Evolutionary conservation across 2,329 filamentous ascomycete species (phyloP).

Genomic region (Penicillium sp.): DNA sequence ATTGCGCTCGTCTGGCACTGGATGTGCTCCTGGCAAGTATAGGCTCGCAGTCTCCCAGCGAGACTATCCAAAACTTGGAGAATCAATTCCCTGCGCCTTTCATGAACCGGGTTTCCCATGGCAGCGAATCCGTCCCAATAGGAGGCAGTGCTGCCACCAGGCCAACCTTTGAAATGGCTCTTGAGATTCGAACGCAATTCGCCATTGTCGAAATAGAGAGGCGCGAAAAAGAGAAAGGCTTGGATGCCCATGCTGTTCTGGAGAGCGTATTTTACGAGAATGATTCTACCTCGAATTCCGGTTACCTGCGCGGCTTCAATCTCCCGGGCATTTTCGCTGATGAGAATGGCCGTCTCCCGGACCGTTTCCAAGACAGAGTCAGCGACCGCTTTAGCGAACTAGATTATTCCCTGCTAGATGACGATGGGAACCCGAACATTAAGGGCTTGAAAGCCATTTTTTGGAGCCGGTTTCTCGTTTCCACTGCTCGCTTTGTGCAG

Average conservation of each 20-base stretch:
- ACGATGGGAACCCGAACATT: constrained; percentile 46
- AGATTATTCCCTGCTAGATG: constrained; percentile 42
- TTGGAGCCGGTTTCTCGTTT: constrained; percentile 47
- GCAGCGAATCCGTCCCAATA: constrained; percentile 4
- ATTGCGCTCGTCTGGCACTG: constrained; percentile 47
- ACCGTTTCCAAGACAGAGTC: constrained; percentile 40
- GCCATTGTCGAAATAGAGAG: constrained; percentile 51
- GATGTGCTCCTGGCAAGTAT: constrained; percentile 41
- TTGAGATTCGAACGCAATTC: constrained; percentile 61
- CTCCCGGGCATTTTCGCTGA: constrained; percentile 40
- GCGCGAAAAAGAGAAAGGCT: constrained; percentile 34
- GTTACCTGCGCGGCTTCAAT: constrained; percentile 32
- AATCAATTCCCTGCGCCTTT: constrained; percentile 40
- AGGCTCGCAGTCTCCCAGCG: constrained; percentile 18
- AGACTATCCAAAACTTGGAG: constrained; percentile 38
- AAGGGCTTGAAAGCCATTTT: constrained; percentile 42
- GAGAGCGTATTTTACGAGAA: constrained; percentile 46
- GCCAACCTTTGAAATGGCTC: constrained; percentile 53
- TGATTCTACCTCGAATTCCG: constrained; percentile 7
- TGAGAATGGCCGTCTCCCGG: constrained; percentile 42
- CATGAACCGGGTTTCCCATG: constrained; percentile 32
- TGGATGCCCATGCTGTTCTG: constrained; percentile 47
- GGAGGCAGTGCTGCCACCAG: constrained; percentile 47
- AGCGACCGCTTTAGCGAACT: constrained; percentile 45
- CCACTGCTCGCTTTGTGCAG: constrained; percentile 53